These are phyloP conservation scores for Cytospora piceae DNA, from an alignment of 2,329 filamentous ascomycete species.

Conservation along the genomic window DNA sequence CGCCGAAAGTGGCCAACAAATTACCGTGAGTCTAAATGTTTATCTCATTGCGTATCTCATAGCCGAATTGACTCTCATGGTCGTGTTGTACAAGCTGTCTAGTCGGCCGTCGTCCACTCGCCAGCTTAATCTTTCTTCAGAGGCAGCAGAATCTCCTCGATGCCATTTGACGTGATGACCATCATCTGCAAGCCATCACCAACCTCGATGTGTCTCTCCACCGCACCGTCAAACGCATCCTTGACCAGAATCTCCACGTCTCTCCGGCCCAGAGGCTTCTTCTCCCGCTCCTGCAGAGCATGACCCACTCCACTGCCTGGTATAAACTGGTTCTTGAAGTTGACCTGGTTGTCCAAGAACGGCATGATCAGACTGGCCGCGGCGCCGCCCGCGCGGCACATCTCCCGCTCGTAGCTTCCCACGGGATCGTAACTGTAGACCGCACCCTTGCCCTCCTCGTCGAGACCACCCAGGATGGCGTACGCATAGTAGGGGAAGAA, in stretches of 20 bases:
- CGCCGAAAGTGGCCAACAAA: neutral
- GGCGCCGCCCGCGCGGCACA: conserved; percentile 91
- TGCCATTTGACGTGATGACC: conserved; percentile 84
- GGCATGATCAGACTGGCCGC: conserved; percentile 97
- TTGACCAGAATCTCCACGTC: conserved; percentile 87
- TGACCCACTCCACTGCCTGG: conserved; percentile 85
- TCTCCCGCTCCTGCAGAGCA: conserved; percentile 72
- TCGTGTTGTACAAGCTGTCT: conserved; percentile 40
- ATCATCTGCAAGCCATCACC: conserved; percentile 96
- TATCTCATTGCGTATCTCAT: conserved; percentile 24
- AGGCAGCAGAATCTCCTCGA: conserved; percentile 80
- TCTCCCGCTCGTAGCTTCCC: conserved; percentile 95
- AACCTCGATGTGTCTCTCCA: conserved; percentile 98
- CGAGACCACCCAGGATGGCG: conserved; percentile 89
- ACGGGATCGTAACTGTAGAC: conserved; percentile 98
- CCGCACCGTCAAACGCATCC: conserved; percentile 97
- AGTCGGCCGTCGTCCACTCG: conserved; percentile 4
- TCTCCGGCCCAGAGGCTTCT: conserved; percentile 69
- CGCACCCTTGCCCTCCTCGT: conserved; percentile 92
- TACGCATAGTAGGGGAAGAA: conserved; percentile 99
- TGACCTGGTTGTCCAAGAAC: conserved; percentile 99
- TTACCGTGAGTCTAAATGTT: conserved; percentile 10
- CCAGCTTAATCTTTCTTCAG: conserved; percentile 87
- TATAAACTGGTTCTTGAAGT: conserved; percentile 98
- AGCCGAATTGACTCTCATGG: conserved; percentile 20